These are phyloP conservation scores for Fusarium caatingaense DNA, from an alignment of 2,329 filamentous ascomycete genomes.

Conservation along the genomic window DNA sequence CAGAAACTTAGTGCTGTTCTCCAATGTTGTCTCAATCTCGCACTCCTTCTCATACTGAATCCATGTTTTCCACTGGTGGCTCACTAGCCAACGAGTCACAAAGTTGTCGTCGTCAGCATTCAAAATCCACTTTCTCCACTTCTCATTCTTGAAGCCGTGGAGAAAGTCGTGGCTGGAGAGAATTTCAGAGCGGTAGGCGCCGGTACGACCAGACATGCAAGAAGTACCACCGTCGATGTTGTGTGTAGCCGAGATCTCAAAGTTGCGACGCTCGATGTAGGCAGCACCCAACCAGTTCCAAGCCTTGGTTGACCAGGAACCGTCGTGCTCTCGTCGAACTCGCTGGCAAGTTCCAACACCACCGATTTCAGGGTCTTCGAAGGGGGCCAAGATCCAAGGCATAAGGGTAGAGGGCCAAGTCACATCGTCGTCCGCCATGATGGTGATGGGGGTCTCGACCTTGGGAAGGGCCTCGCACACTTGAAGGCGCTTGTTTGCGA, in stretches of 20 bases:
- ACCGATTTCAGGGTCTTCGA: conserved; percentile 84
- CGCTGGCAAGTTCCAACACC: conserved; percentile 94
- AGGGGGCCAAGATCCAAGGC: conserved; percentile 92
- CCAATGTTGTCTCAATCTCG: conserved; percentile 91
- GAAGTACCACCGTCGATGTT: conserved; percentile 96
- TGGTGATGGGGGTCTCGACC: conserved; percentile 83
- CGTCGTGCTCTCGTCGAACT: conserved; percentile 75
- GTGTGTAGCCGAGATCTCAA: conserved; percentile 95
- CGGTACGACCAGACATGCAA: conserved; percentile 94
- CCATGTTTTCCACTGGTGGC: conserved; percentile 91
- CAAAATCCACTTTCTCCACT: conserved; percentile 87
- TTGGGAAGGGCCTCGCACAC: conserved; percentile 91
- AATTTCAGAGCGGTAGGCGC: conserved; percentile 90
- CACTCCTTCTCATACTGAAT: conserved; percentile 94
- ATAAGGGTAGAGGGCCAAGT: conserved; percentile 89
- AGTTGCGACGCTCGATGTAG: conserved; percentile 94
- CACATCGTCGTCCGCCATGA: conserved; percentile 96
- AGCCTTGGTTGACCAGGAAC: conserved; percentile 69
- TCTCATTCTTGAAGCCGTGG: conserved; percentile 89
- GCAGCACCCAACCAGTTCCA: conserved; percentile 93
- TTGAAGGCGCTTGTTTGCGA: conserved; percentile 95
- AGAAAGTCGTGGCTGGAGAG: conserved; percentile 87
- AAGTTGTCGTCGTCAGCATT: conserved; percentile 99
- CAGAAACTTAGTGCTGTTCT: conserved; percentile 88
- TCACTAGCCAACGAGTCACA: conserved; percentile 95